phyloP scores from a whole-genome alignment of 2,329 filamentous ascomycete species.

The Chaetoscypha palmicola region DNA sequence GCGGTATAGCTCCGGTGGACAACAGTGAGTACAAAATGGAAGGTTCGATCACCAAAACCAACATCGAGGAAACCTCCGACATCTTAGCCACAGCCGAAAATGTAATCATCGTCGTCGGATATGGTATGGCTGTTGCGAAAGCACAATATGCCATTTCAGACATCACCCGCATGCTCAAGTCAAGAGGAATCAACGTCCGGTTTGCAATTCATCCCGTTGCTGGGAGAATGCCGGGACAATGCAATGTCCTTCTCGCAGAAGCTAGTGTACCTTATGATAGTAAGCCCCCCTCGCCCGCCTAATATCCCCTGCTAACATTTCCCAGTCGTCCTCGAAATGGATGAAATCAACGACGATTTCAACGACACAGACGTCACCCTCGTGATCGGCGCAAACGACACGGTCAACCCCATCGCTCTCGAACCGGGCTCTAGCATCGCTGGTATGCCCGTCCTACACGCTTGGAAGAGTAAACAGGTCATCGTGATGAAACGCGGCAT shows the following conservation, averaged over 20 bases:
- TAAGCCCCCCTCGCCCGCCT: constrained; percentile 24
- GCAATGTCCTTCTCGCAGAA: constrained; percentile 84
- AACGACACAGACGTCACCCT: constrained; percentile 76
- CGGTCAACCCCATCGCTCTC: constrained; percentile 82
- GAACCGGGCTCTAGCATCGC: constrained; percentile 79
- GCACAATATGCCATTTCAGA: constrained; percentile 86
- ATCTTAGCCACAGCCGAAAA: constrained; percentile 68
- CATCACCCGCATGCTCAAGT: constrained; percentile 67
- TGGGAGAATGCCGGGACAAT: constrained; percentile 87
- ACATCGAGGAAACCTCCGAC: constrained; percentile 74
- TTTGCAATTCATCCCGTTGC: constrained; percentile 90
- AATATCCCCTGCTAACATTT: neutral
- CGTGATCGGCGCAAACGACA: constrained; percentile 89
- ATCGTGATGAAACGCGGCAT: constrained; percentile 90
- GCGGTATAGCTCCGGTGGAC: constrained; percentile 62
- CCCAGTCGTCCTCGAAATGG: constrained; percentile 78
- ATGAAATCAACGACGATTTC: constrained; percentile 93
- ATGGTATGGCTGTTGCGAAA: constrained; percentile 92
- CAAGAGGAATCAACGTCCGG: constrained; percentile 71
- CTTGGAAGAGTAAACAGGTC: constrained; percentile 90
- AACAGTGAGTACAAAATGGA: constrained; percentile 67
- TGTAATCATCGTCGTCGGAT: constrained; percentile 79
- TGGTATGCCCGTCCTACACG: constrained; percentile 87
- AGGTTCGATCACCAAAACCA: constrained; percentile 70
- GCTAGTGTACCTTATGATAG: constrained; percentile 82